Conservation (phyloP, 768 basidiomycete genomes). For the Lactarius vividus region DNA sequence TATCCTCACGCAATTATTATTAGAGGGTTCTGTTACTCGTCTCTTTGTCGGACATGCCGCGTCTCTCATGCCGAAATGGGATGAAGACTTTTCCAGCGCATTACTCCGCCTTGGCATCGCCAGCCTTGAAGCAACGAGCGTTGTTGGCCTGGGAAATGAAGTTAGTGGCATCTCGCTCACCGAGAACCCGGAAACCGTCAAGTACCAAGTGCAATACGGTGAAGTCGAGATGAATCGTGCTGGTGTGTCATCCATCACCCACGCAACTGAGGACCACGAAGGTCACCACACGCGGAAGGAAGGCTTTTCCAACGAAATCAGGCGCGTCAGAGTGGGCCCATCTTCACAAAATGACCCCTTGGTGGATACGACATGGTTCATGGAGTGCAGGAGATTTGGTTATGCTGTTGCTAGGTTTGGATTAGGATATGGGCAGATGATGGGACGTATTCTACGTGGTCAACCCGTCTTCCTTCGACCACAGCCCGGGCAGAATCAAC, state of each 20-base stretch:
- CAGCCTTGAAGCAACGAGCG: constrained; percentile 69
- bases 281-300: constrained; percentile 31
- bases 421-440: constrained; percentile 17
- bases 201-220: constrained; percentile 32
- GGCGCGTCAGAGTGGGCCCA: constrained; percentile 38
- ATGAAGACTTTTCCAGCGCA: constrained; percentile 72
- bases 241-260: constrained; percentile 43
- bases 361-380: constrained; percentile 42
- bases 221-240: constrained; percentile 41
- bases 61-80: constrained; percentile 48
- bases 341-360: constrained; percentile 40
- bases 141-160: constrained; percentile 72
- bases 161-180: constrained; percentile 49
- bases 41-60: constrained; percentile 54
- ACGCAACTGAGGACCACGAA: constrained; percentile 32
- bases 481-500: neutral
- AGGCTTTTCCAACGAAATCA: constrained; percentile 54
- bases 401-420: constrained; percentile 17
- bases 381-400: constrained; percentile 34
- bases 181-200: constrained; percentile 23
- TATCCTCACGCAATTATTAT: constrained; percentile 60
- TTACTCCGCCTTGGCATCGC: constrained; percentile 71
- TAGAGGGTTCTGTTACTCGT: constrained; percentile 56
- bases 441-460: constrained; percentile 22
- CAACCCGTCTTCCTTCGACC: constrained; percentile 14